Evolutionary conservation across 257 asterid genomes (phyloP).

Genomic region (Striga asiatica): DNA sequence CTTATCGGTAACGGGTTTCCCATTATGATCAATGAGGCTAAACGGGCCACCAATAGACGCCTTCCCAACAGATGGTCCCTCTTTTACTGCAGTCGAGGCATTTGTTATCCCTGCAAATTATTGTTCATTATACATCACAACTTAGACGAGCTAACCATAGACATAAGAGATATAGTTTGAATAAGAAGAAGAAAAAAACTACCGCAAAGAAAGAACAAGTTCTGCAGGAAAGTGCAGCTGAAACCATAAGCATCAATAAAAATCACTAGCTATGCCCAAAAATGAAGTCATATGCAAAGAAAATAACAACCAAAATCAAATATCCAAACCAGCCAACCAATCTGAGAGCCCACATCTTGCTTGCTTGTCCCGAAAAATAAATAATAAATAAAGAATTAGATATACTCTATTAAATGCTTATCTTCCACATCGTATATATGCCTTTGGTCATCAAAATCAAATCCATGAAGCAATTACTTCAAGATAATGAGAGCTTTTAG

Average conservation of each 20-base stretch:
- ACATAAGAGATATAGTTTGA: background rate
- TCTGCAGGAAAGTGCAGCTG: too few relatives aligned
- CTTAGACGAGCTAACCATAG: background rate
- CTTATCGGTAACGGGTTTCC: slow-evolving; percentile 69
- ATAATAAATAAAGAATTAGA: background rate
- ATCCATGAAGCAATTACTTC: background rate
- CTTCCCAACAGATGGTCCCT: slow-evolving; percentile 83
- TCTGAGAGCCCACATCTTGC: too few relatives aligned
- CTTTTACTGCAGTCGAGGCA: slow-evolving; percentile 51
- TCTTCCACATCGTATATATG: background rate
- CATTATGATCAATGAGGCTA: slow-evolving; percentile 76
- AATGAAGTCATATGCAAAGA: too few relatives aligned
- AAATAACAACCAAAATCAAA: too few relatives aligned
- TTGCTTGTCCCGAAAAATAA: too few relatives aligned
- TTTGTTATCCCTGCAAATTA: slow-evolving; percentile 46
- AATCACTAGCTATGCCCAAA: too few relatives aligned
- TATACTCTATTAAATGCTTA: background rate
- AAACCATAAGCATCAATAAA: too few relatives aligned
- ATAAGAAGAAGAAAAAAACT: too few relatives aligned
- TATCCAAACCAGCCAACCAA: too few relatives aligned
- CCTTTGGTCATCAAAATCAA: background rate
- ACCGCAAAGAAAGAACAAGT: background rate
- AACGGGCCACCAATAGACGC: slow-evolving; percentile 92
- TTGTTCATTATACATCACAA: background rate
- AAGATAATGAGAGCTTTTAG: background rate